Conservation (phyloP, 2,329 filamentous ascomycete species). For the Venturia effusa region DNA sequence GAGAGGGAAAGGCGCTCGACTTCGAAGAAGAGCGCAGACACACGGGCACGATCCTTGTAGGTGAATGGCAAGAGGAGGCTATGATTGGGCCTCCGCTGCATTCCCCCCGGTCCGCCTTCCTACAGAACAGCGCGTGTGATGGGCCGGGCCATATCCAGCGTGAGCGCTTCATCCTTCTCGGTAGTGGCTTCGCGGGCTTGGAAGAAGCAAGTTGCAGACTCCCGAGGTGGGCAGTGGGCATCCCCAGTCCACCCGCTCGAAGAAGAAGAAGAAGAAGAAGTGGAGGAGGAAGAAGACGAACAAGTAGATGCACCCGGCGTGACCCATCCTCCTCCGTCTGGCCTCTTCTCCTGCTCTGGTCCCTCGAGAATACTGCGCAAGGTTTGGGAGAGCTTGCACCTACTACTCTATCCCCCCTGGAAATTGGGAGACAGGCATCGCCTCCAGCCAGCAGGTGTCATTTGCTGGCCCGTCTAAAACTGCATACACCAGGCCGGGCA, state of each 20-base stretch:
- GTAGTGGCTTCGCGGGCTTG: background rate
- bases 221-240: background rate
- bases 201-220: background rate
- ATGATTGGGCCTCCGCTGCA: background rate
- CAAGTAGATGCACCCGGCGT: too few relatives aligned
- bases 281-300: too few relatives aligned
- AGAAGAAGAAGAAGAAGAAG: background rate
- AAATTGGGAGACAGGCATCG: background rate
- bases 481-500: background rate
- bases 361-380: background rate
- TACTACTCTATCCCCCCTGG: background rate
- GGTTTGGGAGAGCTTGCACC: background rate
- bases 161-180: background rate
- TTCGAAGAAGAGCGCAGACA: background rate
- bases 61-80: background rate
- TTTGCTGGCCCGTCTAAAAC: background rate
- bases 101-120: background rate
- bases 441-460: background rate
- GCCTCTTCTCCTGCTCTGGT: too few relatives aligned
- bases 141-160: background rate
- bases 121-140: background rate
- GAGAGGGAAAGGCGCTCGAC: background rate
- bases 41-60: too few relatives aligned
- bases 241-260: too few relatives aligned
- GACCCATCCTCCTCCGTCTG: too few relatives aligned